These are phyloP conservation scores for Penicillium riverlandense DNA, from an alignment of 495 filamentous ascomycete species.

Conservation along the genomic window DNA sequence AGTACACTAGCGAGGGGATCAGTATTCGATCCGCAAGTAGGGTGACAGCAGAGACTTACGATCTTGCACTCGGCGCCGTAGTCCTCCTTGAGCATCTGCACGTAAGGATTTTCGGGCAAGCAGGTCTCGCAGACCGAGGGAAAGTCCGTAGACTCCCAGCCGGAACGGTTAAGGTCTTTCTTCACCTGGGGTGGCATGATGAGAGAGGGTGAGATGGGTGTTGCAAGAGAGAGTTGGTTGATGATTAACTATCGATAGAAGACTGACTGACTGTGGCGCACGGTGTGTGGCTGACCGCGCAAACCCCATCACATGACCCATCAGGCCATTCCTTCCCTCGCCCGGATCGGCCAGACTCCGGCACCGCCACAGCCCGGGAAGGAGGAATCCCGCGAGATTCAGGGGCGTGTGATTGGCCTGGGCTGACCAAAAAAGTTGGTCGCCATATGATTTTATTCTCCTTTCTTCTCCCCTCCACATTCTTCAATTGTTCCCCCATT, in stretches of 20 bases:
- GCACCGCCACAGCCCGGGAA: constrained; percentile 15
- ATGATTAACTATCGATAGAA: constrained; percentile 2
- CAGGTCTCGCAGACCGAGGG: constrained; percentile 67
- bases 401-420: constrained; percentile 15
- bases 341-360: constrained; percentile 11
- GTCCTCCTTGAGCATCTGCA: constrained; percentile 98
- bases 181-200: constrained; percentile 66
- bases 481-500: background rate
- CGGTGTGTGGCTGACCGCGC: constrained; percentile 11
- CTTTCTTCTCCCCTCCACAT: constrained; percentile 2
- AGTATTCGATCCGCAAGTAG: constrained; percentile 1
- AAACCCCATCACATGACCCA: constrained; percentile 3
- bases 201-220: background rate
- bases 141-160: constrained; percentile 86
- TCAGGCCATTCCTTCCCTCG: background rate
- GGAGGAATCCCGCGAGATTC: constrained; percentile 6
- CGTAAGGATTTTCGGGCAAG: constrained; percentile 93
- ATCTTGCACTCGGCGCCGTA: constrained; percentile 65
- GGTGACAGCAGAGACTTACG: constrained; percentile 20
- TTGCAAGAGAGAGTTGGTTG: constrained; percentile 7
- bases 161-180: constrained; percentile 92
- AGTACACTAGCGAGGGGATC: constrained; percentile 54
- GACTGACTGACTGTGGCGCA: too few relatives aligned
- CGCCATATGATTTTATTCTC: too few relatives aligned
- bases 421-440: background rate